Evolutionary conservation across 2,329 filamentous ascomycete species (phyloP), one percentile per base, ranked within the genome.

Genomic region (Diaporthe helianthi): DNA sequence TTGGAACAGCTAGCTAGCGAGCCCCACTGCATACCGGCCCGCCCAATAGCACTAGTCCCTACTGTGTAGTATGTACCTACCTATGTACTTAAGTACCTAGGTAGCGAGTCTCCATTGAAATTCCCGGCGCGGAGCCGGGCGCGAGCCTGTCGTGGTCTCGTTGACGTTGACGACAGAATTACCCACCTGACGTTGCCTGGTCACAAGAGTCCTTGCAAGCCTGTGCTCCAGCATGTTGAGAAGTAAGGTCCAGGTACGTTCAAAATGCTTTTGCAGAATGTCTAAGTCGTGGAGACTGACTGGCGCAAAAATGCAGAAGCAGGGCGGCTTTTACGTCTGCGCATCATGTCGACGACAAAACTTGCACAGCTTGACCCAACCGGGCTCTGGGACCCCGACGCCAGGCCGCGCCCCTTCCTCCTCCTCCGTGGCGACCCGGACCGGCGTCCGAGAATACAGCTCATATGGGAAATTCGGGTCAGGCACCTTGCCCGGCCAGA

Each of bases 291-390:
- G 6, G 4, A 29, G 19, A 36, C 67, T 58, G 31, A 71, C 47
- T 13, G 26, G 17, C 15, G 24, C 58, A 65, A 54, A 65, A 49
- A 8, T 68, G 24, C 65, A 82, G 81, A 76, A 78, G 74, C 79
- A 76, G 71, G 74, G 76, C 73, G 77, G 78, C 75, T 76, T 78
- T 61, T 83, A 81, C 74, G 76, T 83, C 63, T 83, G 81, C 79
- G 76, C 79, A 60, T 74, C 77, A 73, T 83, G 81, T 74, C 79
- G 77, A 70, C 76, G 77, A 66, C 77, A 78, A 69, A 44, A 69
- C 55, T 63, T 54, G 41, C 58, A 69, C 33, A 53, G 64, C 64
- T 41, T 67, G 55, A 41, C 67, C 44, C 67, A 64, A 65, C 31
- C 51, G 19, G 55, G 64, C 58, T 31, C 68, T 51, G 41, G 24